Conservation (phyloP, 164 flowering plant genomes). For the Protea cynaroides region DNA sequence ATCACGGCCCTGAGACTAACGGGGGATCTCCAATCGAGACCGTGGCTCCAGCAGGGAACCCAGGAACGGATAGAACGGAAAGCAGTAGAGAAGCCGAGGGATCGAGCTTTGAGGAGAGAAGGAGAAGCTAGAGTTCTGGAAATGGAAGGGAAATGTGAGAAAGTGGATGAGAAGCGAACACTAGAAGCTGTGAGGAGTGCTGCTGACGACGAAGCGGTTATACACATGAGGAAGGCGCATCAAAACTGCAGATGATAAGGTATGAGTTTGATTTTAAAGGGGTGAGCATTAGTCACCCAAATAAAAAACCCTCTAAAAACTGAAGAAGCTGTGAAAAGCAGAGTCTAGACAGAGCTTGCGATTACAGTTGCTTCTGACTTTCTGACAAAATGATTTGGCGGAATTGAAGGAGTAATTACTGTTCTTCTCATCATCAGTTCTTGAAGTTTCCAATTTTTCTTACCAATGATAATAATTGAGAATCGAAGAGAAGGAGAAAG, state of each 20-base stretch:
- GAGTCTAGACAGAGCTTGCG: no score
- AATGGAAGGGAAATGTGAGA: slow-evolving; percentile 11
- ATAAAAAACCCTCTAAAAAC: background rate
- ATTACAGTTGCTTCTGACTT: no score
- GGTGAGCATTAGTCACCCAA: background rate
- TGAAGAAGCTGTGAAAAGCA: background rate
- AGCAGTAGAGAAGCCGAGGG: slow-evolving; percentile 9
- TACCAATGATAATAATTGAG: no score
- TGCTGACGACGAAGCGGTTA: slow-evolving; percentile 14
- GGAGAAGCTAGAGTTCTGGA: slow-evolving; percentile 13
- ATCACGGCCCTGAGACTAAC: slow-evolving; percentile 55
- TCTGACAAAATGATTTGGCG: no score
- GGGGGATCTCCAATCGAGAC: slow-evolving; percentile 58
- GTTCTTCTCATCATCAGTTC: no score
- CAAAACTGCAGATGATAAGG: background rate
- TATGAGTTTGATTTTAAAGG: background rate
- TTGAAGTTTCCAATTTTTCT: no score
- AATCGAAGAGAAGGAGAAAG: no score
- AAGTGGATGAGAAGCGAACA: slow-evolving; percentile 24
- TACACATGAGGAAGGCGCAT: slow-evolving; percentile 25
- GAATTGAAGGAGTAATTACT: no score
- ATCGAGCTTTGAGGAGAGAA: slow-evolving; percentile 17
- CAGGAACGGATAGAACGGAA: slow-evolving; percentile 28
- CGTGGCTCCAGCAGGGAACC: slow-evolving; percentile 48
- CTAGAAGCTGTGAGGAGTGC: slow-evolving; percentile 23